These are phyloP conservation scores for Penicillium robsamsonii DNA, from an alignment of 495 filamentous ascomycete genomes.

Conservation along the genomic window DNA sequence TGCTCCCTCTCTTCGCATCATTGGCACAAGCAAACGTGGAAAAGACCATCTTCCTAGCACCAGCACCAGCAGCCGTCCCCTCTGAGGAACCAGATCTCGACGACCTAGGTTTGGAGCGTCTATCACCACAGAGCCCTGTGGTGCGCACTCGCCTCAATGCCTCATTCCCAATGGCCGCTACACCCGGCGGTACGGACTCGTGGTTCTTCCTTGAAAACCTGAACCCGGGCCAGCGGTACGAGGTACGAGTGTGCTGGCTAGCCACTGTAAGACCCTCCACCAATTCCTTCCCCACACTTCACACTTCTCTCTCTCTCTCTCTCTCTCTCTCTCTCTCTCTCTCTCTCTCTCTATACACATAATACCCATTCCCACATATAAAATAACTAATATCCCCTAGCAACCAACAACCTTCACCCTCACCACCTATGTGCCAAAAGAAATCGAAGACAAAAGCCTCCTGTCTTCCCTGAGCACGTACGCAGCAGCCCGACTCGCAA, in stretches of 20 bases:
- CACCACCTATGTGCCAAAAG: constrained; percentile 54
- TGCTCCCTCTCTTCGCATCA: constrained; percentile 32
- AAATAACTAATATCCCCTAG: constrained; percentile 41
- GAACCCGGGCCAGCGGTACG: constrained; percentile 72
- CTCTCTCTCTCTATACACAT: background rate
- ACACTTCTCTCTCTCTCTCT: background rate
- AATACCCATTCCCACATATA: background rate
- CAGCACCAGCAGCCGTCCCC: constrained; percentile 52
- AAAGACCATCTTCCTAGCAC: constrained; percentile 85
- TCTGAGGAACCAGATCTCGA: constrained; percentile 57
- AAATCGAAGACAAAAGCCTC: constrained; percentile 59
- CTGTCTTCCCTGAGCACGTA: constrained; percentile 63
- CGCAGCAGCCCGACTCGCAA: constrained; percentile 50
- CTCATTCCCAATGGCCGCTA: constrained; percentile 57
- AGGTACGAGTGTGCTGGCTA: constrained; percentile 90
- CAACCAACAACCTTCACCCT: constrained; percentile 85
- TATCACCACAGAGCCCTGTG: constrained; percentile 55
- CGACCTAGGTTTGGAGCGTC: constrained; percentile 60
- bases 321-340: background rate
- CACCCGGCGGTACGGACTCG: constrained; percentile 60
- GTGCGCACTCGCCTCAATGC: constrained; percentile 62
- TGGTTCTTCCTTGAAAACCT: constrained; percentile 87
- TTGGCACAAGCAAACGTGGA: constrained; percentile 69
- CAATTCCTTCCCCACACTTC: background rate
- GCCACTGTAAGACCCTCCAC: constrained; percentile 68